Evolutionary conservation across 805 yeast species (phyloP), one percentile per base, ranked within the genome.

Genomic region (Candida ovalis): DNA sequence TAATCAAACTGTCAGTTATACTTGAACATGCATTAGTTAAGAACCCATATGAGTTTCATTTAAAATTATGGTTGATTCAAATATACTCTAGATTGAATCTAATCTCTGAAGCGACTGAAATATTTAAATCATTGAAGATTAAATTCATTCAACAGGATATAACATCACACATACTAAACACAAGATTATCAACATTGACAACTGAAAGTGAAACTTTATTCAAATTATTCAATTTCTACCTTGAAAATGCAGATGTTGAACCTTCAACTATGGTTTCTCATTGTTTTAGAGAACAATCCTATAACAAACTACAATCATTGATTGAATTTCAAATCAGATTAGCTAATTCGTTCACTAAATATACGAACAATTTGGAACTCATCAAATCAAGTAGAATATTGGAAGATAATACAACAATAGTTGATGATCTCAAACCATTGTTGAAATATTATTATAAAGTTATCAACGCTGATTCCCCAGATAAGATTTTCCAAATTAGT

Each of bases 141-240:
- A 88, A 86, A 59, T 82, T 84, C 68, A 66, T 90, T 8, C 98
- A 92, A 65, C 71, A 75, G 44, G 97, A 91, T 58, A 77, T 88
- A 0, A 63, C 86, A 42, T 77, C 83, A 12, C 77, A 80, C 52
- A 73, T 76, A 52, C 57, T 83, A 9, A 65, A 73, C 9, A 70
- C 81, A 0, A 72, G 88, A 43, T 54, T 73, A 23, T 70, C 82
- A 1, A 60, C 80, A 0, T 52, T 73, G 1, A 66, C 71, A 15
- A 58, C 63, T 2, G 67, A 70, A 21, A 56, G 68, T 15, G 63
- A 49, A 6, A 46, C 55, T 23, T 55, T 80, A 8, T 60, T 70
- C n/a, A 61, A 64, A 3, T 69, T 75, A 4, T 69, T 68, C 40
- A 61, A 70, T 1, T 73, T 86, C 46, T 88, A 86, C 59, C 35